Evolutionary conservation across 2,329 filamentous ascomycete genomes (phyloP).

Genomic region (Geosmithia flava): DNA sequence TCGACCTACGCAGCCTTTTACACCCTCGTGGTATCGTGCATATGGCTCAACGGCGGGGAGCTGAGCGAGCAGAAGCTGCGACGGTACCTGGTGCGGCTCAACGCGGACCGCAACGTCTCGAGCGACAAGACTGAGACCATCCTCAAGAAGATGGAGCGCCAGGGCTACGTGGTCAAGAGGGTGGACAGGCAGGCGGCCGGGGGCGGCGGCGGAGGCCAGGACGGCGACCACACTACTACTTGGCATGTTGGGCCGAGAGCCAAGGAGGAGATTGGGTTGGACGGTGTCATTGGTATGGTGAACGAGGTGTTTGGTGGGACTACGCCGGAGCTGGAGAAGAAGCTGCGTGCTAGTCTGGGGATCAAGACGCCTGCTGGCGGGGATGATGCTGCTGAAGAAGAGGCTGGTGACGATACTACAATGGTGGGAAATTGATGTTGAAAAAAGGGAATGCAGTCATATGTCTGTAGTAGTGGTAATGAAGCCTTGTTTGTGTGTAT

Average conservation of each 20-base stretch:
- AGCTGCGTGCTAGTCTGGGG: conserved; percentile 49
- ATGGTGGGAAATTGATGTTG: background rate
- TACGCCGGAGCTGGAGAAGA: conserved; percentile 42
- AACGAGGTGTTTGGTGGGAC: conserved; percentile 44
- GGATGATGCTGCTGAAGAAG: conserved; percentile 10
- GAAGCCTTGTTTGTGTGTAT: background rate
- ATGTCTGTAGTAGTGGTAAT: background rate
- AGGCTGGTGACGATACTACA: background rate
- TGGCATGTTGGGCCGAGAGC: conserved; percentile 80
- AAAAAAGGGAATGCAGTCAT: background rate
- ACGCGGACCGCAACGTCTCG: conserved; percentile 63
- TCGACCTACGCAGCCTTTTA: conserved; percentile 74
- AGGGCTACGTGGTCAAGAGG: conserved; percentile 71
- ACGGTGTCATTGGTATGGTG: conserved; percentile 61
- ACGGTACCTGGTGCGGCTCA: conserved; percentile 61
- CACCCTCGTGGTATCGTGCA: conserved; percentile 65
- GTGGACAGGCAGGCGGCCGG: conserved; percentile 44
- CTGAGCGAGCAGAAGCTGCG: conserved; percentile 70
- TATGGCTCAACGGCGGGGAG: conserved; percentile 60
- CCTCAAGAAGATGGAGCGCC: conserved; percentile 61
- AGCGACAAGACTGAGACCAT: conserved; percentile 64
- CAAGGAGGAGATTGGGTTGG: conserved; percentile 71
- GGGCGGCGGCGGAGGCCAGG: conserved; percentile 17
- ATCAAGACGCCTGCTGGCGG: conserved; percentile 20
- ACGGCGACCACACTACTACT: conserved; percentile 64